Evolutionary conservation across 2,329 filamentous ascomycete species (phyloP), one percentile per base, ranked within the genome.

Genomic region (Sporothrix globosa): DNA sequence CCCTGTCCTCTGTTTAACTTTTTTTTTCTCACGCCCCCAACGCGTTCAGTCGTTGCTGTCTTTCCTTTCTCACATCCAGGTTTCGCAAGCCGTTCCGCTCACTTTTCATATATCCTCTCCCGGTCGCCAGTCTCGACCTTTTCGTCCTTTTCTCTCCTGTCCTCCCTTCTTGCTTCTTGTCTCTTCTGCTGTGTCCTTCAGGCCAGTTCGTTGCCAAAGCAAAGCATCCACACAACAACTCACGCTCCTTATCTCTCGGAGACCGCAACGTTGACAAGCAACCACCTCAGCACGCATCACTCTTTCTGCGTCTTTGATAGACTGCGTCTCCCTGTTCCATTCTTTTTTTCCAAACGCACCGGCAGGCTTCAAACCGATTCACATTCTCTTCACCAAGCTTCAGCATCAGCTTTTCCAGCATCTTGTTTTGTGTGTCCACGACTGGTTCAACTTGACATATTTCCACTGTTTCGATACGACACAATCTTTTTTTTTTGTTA

Each of bases 291-390:
- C 69, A 76, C 76, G 76, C 78, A 81, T 80, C 79, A 81, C 77
- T 78, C 78, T 73, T 80, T 80, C 76, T 78, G 82, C 80, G 81
- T 85, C 84, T 85, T 86, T 85, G 83, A 86, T 75, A 86, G 84
- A 85, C 80, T 73, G 80, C 80, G 75, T 76, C 67, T 74, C 52
- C 5, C 53, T 52, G 67, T 65, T 72, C 67, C 68, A 48, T 72
- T 73, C 65, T 44, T 48, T 71, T 53, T 50, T 70, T 54, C 4
- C 34, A 39, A 34, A 34, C 6, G 34, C 21, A 19, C 7, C 46
- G 27, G 27, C 61, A 10, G 61, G 44, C 46, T 66, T 67, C 48
- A 41, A 10, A 54, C 60, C 52, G 46, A 53, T 67, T 58, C 53
- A 30, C 53, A 14, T 14, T 61, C 21, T 74, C 72, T 68, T 68